Percentiles rank a stretch among this genome's conserved stretches.
These are phyloP conservation scores for Annulohypoxylon maeteangense DNA, from an alignment of 495 filamentous ascomycete species.

Conservation along the genomic window DNA sequence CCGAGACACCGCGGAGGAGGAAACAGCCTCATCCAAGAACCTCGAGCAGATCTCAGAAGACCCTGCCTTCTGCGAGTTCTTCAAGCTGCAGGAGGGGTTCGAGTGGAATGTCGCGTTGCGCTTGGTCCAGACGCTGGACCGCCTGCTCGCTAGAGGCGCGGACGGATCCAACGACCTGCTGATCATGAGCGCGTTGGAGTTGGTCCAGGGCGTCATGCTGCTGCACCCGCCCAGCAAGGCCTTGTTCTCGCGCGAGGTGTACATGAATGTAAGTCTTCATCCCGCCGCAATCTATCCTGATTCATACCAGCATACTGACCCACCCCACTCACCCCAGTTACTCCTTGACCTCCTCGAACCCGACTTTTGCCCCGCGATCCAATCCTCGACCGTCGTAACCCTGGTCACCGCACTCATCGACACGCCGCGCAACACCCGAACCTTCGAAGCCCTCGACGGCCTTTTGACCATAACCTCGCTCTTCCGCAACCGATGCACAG, in stretches of 20 bases:
- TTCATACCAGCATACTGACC: not conserved
- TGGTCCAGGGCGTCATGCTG: constrained; percentile 90
- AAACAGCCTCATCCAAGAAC: constrained; percentile 63
- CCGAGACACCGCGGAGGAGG: constrained; percentile 70
- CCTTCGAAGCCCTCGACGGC: constrained; percentile 93
- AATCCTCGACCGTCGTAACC: constrained; percentile 87
- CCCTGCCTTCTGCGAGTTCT: constrained; percentile 94
- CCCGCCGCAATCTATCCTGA: not conserved
- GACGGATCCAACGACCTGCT: constrained; percentile 88
- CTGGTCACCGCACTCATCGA: constrained; percentile 89
- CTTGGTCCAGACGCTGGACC: constrained; percentile 86
- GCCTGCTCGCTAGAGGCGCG: constrained; percentile 80
- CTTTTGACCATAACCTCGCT: constrained; percentile 92
- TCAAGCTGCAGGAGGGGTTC: constrained; percentile 95
- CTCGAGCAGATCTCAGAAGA: constrained; percentile 79
- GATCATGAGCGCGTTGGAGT: constrained; percentile 86
- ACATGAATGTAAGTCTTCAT: constrained; percentile 82
- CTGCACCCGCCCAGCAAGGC: constrained; percentile 92
- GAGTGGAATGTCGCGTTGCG: constrained; percentile 97
- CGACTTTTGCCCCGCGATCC: constrained; percentile 88
- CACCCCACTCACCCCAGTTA: constrained; percentile 56
- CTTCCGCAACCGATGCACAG: constrained; percentile 85
- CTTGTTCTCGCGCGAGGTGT: constrained; percentile 87
- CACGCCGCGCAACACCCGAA: constrained; percentile 83
- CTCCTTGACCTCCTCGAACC: constrained; percentile 95